Conservation (phyloP, 805 yeast genomes). For the Deakozyma indianensis region DNA sequence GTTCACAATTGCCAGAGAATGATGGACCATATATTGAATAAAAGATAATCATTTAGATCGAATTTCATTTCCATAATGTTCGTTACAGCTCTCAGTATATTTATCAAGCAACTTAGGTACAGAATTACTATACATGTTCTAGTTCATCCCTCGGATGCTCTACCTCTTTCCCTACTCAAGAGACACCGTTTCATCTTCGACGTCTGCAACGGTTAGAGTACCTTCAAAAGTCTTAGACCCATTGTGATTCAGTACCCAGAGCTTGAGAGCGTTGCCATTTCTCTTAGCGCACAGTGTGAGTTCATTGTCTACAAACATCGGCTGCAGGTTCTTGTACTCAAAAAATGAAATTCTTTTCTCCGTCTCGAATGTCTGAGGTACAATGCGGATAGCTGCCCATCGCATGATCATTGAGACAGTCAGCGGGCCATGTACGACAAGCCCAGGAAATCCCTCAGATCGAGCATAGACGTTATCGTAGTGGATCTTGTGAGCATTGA, state of each 20-base stretch:
- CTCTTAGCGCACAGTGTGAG: constrained; percentile 12
- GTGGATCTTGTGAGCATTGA: constrained; percentile 78
- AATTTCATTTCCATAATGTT: no score
- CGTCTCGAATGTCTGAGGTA: constrained; percentile 7
- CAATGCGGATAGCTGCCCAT: constrained; percentile 26
- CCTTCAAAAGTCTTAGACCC: constrained; percentile 14
- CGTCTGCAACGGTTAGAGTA: constrained; percentile 3
- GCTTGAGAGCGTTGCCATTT: constrained; percentile 22
- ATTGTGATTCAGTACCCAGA: constrained; percentile 14
- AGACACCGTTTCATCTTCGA: not conserved
- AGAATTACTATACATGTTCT: no score
- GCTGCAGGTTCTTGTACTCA: constrained; percentile 35
- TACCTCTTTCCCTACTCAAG: no score
- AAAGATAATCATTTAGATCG: no score
- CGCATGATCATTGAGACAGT: constrained; percentile 45
- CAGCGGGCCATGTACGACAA: constrained; percentile 74
- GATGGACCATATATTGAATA: no score
- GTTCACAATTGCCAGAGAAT: no score
- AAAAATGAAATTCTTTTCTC: constrained; percentile 18
- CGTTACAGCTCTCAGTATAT: no score
- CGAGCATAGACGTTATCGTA: constrained; percentile 44
- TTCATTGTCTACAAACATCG: constrained; percentile 31
- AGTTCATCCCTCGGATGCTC: no score
- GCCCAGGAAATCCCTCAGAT: constrained; percentile 44
- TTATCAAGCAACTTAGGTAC: no score